These are phyloP conservation scores for Yarrowia osloensis DNA, from an alignment of 805 yeast genomes.

Conservation along the genomic window DNA sequence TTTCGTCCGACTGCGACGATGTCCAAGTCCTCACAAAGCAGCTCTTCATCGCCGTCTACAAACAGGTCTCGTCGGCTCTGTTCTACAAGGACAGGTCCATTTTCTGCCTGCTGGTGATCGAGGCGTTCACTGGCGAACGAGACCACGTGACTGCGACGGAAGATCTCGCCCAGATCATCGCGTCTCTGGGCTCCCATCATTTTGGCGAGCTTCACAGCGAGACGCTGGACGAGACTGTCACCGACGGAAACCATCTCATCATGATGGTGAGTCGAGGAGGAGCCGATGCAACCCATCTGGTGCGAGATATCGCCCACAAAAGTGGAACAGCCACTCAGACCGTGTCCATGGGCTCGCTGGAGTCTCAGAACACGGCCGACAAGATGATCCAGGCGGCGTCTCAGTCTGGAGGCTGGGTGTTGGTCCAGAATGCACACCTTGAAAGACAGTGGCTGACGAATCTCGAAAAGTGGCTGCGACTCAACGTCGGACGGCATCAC, in stretches of 20 bases:
- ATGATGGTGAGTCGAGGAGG: conserved; percentile 20
- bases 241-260: not conserved
- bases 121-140: conserved; percentile 20
- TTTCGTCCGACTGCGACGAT: not conserved
- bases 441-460: conserved; percentile 62
- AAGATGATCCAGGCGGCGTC: conserved; percentile 52
- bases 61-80: conserved; percentile 51
- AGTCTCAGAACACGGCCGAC: conserved; percentile 60
- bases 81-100: conserved; percentile 46
- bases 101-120: conserved; percentile 17
- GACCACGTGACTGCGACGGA: conserved; percentile 10
- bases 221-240: conserved; percentile 6
- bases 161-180: conserved; percentile 14
- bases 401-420: conserved; percentile 63
- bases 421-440: conserved; percentile 80
- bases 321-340: conserved; percentile 33
- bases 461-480: conserved; percentile 52
- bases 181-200: not conserved
- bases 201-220: conserved; percentile 4
- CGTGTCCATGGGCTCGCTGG: conserved; percentile 75
- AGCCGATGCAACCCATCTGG: conserved; percentile 28
- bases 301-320: conserved; percentile 36
- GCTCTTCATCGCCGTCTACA: conserved; percentile 41
- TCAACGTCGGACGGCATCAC: conserved; percentile 36
- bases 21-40: not conserved